Conservation (phyloP, 306 rosid species). For the Cucurbita pepo region DNA sequence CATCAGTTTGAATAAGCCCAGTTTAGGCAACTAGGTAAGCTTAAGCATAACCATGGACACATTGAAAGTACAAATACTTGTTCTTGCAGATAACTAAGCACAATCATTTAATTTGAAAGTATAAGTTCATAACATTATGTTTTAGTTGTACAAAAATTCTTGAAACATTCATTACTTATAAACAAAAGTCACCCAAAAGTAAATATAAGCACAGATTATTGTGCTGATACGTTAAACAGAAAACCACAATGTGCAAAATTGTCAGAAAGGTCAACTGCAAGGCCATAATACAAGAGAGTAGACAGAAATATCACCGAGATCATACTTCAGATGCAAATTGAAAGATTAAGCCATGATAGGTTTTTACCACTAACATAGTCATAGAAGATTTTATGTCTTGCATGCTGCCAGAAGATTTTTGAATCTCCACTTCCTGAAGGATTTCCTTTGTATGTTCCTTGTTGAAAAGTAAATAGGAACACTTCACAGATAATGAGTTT, state of each 20-base stretch:
- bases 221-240: background rate
- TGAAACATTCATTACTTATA: background rate
- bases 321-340: background rate
- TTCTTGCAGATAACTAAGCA: background rate
- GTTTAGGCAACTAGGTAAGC: background rate
- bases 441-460: slow-evolving; percentile 77
- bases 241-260: background rate
- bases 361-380: slow-evolving; percentile 75
- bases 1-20: background rate
- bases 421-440: slow-evolving; percentile 42
- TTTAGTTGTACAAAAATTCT: background rate
- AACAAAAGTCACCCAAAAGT: background rate
- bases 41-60: background rate
- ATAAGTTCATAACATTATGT: background rate
- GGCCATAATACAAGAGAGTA: background rate
- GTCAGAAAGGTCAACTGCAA: background rate
- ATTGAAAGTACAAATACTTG: background rate
- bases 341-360: slow-evolving; percentile 10
- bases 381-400: slow-evolving; percentile 40
- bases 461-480: slow-evolving; percentile 80
- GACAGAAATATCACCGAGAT: background rate
- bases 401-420: slow-evolving; percentile 42
- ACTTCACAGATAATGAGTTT: slow-evolving; percentile 54
- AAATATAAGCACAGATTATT: background rate
- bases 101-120: background rate